phyloP scores from a whole-genome alignment of 768 basidiomycete genomes.

The Mycena latifolia region DNA sequence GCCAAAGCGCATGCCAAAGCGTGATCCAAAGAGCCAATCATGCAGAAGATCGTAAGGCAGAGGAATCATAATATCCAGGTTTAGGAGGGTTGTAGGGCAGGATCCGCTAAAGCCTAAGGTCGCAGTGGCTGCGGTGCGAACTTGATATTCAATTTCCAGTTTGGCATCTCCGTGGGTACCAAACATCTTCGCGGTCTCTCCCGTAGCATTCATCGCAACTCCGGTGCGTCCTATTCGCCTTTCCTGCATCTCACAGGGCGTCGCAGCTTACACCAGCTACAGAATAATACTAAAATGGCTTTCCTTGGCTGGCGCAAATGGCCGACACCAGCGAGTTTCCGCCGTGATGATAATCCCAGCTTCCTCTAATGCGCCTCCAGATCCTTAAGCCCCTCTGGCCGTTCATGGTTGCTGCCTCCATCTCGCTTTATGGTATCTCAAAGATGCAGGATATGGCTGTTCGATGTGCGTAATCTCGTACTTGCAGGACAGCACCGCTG shows the following conservation, averaged over 20 bases:
- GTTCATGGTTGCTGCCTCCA: constrained; percentile 74
- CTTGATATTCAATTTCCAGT: too few relatives aligned
- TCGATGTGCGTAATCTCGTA: constrained; percentile 74
- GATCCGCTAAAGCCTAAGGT: too few relatives aligned
- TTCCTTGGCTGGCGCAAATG: constrained; percentile 87
- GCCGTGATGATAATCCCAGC: constrained; percentile 10
- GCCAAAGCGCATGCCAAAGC: constrained; percentile 14
- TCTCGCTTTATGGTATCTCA: constrained; percentile 77
- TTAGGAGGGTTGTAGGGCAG: too few relatives aligned
- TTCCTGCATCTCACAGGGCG: background rate
- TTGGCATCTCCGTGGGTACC: background rate
- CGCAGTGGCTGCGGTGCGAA: too few relatives aligned
- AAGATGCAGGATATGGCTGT: constrained; percentile 78
- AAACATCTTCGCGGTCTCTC: constrained; percentile 18
- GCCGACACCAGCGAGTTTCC: constrained; percentile 76
- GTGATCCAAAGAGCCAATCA: too few relatives aligned
- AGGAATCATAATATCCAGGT: too few relatives aligned
- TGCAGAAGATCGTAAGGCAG: too few relatives aligned
- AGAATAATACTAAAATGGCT: constrained; percentile 62
- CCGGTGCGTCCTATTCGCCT: constrained; percentile 15
- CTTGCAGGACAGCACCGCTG: background rate
- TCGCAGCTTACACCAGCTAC: constrained; percentile 20
- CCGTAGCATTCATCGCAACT: constrained; percentile 16
- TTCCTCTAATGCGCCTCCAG: constrained; percentile 51
- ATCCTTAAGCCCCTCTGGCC: constrained; percentile 83